These are phyloP conservation scores for Rhizoclosmatium globosum DNA, from an alignment of 192 early-diverging fungal species.

Conservation along the genomic window DNA sequence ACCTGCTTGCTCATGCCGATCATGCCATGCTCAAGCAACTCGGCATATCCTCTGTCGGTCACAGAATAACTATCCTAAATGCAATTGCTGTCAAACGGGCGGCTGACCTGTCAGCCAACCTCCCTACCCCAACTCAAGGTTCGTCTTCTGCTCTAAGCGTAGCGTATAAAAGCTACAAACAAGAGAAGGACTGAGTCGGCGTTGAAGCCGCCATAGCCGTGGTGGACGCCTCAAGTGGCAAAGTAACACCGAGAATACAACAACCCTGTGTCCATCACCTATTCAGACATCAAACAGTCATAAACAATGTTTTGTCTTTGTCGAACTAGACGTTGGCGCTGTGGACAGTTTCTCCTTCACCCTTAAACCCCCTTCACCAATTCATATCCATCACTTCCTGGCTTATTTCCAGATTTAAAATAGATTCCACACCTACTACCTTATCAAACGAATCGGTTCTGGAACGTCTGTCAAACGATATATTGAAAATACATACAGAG, in stretches of 20 bases:
- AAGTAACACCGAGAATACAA: too few species aligned
- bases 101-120: slow-evolving; percentile 22
- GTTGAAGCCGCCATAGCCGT: too few species aligned
- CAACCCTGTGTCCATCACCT: too few species aligned
- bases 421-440: too few species aligned
- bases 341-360: background rate
- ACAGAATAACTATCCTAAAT: slow-evolving; percentile 87
- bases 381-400: too few species aligned
- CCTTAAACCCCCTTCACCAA: background rate
- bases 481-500: slow-evolving; percentile 32
- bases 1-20: slow-evolving; percentile 86
- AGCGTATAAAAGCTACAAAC: too few species aligned
- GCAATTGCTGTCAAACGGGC: slow-evolving; percentile 78
- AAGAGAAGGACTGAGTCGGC: too few species aligned
- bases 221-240: too few species aligned
- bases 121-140: too few species aligned
- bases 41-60: slow-evolving; percentile 84
- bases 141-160: too few species aligned
- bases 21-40: slow-evolving; percentile 92
- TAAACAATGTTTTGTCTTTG: background rate
- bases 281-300: too few species aligned
- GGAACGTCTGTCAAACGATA: slow-evolving; percentile 25
- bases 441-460: slow-evolving; percentile 66
- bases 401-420: too few species aligned
- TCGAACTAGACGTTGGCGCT: background rate